Conservation (phyloP, 768 basidiomycete genomes). For the Lepiota venenata region DNA sequence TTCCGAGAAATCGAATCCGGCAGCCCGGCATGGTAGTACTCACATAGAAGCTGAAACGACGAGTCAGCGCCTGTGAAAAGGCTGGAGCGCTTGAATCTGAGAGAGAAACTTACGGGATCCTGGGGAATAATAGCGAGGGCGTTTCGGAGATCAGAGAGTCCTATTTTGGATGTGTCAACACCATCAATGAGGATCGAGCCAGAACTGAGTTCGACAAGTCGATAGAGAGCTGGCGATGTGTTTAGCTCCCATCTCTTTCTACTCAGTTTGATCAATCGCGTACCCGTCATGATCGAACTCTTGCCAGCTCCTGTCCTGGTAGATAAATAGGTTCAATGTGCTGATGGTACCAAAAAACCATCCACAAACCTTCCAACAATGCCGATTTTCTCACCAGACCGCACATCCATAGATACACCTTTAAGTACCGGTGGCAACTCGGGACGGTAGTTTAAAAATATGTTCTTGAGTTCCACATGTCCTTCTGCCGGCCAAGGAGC, state of each 20-base stretch:
- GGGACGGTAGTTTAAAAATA: conserved; percentile 80
- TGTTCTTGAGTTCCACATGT: conserved; percentile 66
- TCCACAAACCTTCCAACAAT: conserved; percentile 64
- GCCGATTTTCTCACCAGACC: conserved; percentile 85
- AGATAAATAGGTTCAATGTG: neutral
- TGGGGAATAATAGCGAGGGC: conserved; percentile 81
- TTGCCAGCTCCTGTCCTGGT: conserved; percentile 82
- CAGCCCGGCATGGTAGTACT: conserved; percentile 14
- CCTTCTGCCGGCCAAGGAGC: conserved; percentile 75
- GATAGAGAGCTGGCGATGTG: conserved; percentile 56
- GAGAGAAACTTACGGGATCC: conserved; percentile 55
- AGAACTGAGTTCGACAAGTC: conserved; percentile 74
- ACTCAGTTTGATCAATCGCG: conserved; percentile 12
- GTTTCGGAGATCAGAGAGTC: conserved; percentile 67
- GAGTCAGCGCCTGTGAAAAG: conserved; percentile 11
- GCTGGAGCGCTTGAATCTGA: conserved; percentile 8
- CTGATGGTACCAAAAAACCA: neutral
- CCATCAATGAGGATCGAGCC: conserved; percentile 81
- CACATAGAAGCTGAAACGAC: conserved; percentile 41
- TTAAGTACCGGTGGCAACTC: conserved; percentile 89
- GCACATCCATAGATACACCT: conserved; percentile 67
- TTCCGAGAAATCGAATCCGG: neutral
- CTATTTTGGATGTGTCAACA: conserved; percentile 79
- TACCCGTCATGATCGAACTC: conserved; percentile 81
- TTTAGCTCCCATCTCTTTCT: neutral